Conservation (phyloP, 176 grass and related monocot genomes). For the Lolium perenne region DNA sequence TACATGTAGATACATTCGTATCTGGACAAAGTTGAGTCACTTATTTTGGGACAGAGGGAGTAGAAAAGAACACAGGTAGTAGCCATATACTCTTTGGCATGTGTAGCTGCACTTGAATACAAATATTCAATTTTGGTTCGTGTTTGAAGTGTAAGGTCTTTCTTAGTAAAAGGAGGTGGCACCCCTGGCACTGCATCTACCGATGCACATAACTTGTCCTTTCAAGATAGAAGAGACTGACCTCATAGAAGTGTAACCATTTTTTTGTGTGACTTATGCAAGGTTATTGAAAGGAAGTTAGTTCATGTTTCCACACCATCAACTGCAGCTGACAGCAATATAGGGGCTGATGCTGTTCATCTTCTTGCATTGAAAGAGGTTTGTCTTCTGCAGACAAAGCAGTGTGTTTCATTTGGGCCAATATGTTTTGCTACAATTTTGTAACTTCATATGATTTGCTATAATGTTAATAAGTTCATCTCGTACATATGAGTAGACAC, state of each 20-base stretch:
- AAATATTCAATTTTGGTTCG: slow-evolving; percentile 4
- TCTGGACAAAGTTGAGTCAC: too few relatives aligned
- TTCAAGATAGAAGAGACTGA: neutral
- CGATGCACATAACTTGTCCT: slow-evolving; percentile 26
- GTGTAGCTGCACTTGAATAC: slow-evolving; percentile 23
- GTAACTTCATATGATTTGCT: slow-evolving; percentile 31
- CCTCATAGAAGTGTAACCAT: slow-evolving; percentile 48
- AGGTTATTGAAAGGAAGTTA: slow-evolving; percentile 92
- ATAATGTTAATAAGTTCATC: slow-evolving; percentile 33
- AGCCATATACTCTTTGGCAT: slow-evolving; percentile 20
- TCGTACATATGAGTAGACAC: slow-evolving; percentile 8
- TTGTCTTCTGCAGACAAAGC: slow-evolving; percentile 36
- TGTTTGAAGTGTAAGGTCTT: slow-evolving; percentile 37
- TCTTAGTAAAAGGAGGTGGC: neutral
- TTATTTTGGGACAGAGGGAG: too few relatives aligned
- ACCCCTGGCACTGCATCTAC: neutral
- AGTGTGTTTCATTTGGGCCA: slow-evolving; percentile 9
- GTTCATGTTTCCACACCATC: slow-evolving; percentile 82
- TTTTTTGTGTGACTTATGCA: slow-evolving; percentile 37
- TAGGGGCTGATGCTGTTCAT: slow-evolving; percentile 80
- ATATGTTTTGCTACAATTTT: slow-evolving; percentile 25
- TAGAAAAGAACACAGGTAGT: slow-evolving; percentile 2
- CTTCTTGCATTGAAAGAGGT: slow-evolving; percentile 99
- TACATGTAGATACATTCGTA: too few relatives aligned
- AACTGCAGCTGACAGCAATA: slow-evolving; percentile 70